Base-by-base conservation (phyloP, 2,329 filamentous ascomycete species). In the Talaromyces rugulosus region DNA sequence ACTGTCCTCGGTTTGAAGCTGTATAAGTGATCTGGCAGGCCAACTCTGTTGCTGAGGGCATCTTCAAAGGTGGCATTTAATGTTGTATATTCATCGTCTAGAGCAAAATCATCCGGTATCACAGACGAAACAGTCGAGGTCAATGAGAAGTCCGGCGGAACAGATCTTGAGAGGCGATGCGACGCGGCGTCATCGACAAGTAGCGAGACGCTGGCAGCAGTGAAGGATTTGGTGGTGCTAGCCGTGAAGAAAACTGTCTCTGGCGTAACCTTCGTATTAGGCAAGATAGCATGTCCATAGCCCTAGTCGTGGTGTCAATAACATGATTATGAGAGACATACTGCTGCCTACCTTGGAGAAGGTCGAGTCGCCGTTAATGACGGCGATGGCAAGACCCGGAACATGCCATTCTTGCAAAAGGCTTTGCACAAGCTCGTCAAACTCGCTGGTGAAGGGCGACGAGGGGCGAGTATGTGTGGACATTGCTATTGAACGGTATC, bases 211-310 rank as follows among this genome's bases (percentile, higher is more conserved):
- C 54, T 56, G 36, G 54, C 54, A 30, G 54, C 54, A 56, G 54
- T 56, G 11, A 56, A 56, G 23, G 54, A 56, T 34, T 56, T 56
- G n/a, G 54, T 56, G 9, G 54, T 56, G 54, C 54, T 56, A 9
- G 54, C 54, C 1, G 54, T 56, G 27, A 56, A 56, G 23, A 56
- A 56, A 16, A 56, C 54, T 28, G 54, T 56, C 28, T 56, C 54
- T 28, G 54, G 54, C 3, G 54, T 56, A 16, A 56, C 54, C 18
- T 33, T 33, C 11, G 18, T 34, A 18, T 30, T 34, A 14, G 54
- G 54, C n/a, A 56, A 44, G 27, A 56, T 30, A 27, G 54, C 54
- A 14, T 33, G 23, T 5, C 54, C 54, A 56, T 56, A 56, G 28
- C 54, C 54, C 54, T 56, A 23, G 14, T 16, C 2, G 8, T 44